Evolutionary conservation across 192 early-diverging fungal genomes (phyloP), one percentile per base, ranked within the genome.

Genomic region (Umbelopsis vinacea): DNA sequence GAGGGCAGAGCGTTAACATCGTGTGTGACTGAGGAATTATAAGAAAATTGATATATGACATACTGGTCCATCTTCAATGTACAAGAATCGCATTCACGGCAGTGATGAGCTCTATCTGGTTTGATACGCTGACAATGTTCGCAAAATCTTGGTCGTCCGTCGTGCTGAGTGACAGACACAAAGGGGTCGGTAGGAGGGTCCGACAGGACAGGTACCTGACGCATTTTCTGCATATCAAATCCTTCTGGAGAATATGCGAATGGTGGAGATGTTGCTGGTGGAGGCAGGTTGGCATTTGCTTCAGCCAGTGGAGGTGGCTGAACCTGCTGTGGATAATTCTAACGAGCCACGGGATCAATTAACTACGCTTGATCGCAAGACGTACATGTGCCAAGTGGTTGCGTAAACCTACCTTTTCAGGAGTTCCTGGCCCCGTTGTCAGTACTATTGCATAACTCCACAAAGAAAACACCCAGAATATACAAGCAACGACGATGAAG

Each of bases 21-120:
- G 52, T 26, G 15, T 40, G 66, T 46, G 14, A 43, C 11, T 43
- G 40, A 7, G 5, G 10, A 33, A 52, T 24, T 40, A n/a, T 33
- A 5, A 70, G 24, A 46, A 33, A 24, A 22, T 2, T 6, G 29
- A 33, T 26, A 15, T 22, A 15, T n/a, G 10, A 79, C 86, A 47
- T 84, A 87, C 86, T 87, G 86, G 60, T 87, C 86, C 86, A 87
- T 87, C 71, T 81, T 85, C n/a, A 87, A 52, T 3, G 86, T 83
- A 66, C 86, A 87, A 70, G 71, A 47, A 40, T 83, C 79, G 71
- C 86, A 87, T n/a, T 84, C 84, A 26, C 81, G 80, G 47, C 86
- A 87, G 29, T 87, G 86, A 69, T 87, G 86, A 19, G 80, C 72
- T 76, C 86, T 50, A 55, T 82, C 84, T 9, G 86, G 82, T 50